Evolutionary conservation across 495 filamentous ascomycete species (phyloP), one percentile per base, ranked within the genome.

Genomic region (Daldinia vernicosa): DNA sequence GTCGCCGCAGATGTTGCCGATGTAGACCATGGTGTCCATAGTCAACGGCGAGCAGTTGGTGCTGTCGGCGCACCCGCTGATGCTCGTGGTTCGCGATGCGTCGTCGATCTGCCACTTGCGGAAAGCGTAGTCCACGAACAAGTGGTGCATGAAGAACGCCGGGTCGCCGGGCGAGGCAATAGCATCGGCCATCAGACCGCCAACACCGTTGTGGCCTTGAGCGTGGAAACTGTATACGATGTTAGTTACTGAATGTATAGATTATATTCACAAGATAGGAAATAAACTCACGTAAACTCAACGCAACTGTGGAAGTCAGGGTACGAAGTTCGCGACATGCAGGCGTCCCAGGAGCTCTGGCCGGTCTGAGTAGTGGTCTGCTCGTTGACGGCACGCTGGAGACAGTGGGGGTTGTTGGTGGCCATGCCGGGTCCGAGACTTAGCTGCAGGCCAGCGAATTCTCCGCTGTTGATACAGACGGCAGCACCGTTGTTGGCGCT

Each of bases 131-230:
- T 91, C 89, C 30, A 92, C 82, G 83, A 84, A 86, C 22, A 81
- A 79, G 75, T 91, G 89, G 78, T 91, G 89, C 58, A 87, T 80
- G 80, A 82, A 91, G 80, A 91, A 91, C 1, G 80, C 76, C 59
- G 89, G 88, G 74, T 91, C 89, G 14, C 87, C 85, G 6, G 88
- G 84, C 14, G 81, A 85, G 19, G 80, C 81, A 70, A 81, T 88
- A 17, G 84, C 75, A 75, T 88, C 87, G 1, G 74, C 70, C 32
- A 86, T 86, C 72, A 89, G 84, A 52, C 87, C 89, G 51, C 72
- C 77, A 1, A 76, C 66, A 52, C 76, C 76, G 71, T 80, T 73
- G 63, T 75, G 77, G 63, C 72, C 78, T 53, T 76, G 69, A 9
- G 71, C 74, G 66, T 78, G 74, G 67, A 63, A 75, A 17, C 73